These are phyloP conservation scores for Ramichloridium luteum DNA, from an alignment of 2,329 filamentous ascomycete genomes.

Conservation along the genomic window DNA sequence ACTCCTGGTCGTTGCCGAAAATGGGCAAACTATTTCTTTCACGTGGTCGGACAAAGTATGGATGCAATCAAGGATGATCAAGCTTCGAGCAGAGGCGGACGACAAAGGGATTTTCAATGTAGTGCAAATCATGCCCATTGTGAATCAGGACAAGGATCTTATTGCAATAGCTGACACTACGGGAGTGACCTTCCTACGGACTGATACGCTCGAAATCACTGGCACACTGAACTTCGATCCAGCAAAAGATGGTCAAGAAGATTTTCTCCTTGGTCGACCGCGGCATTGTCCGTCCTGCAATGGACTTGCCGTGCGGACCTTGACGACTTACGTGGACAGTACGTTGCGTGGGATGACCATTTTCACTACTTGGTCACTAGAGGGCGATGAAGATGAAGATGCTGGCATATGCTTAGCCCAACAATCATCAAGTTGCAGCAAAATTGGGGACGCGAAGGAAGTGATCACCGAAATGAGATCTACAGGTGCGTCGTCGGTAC, in stretches of 20 bases:
- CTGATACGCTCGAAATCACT: conserved; percentile 10
- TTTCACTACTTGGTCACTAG: conserved; percentile 18
- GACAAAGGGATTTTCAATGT: too few relatives aligned
- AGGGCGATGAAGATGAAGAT: conserved; percentile 15
- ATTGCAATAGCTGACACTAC: conserved; percentile 12
- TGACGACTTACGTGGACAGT: conserved; percentile 50
- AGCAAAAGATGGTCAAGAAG: conserved; percentile 5
- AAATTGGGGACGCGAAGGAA: conserved; percentile 7
- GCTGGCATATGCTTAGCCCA: conserved; percentile 17
- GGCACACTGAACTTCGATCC: conserved; percentile 9
- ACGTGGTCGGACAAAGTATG: conserved; percentile 13
- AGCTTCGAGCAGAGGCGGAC: too few relatives aligned
- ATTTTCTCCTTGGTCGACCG: conserved; percentile 16
- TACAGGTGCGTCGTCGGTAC: conserved; percentile 14
- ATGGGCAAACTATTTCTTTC: conserved; percentile 5
- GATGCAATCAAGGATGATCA: too few relatives aligned
- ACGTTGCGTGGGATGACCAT: conserved; percentile 4
- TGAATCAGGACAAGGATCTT: conserved; percentile 15
- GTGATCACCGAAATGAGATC: conserved; percentile 6
- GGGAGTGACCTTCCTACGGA: conserved; percentile 12
- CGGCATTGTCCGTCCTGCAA: conserved; percentile 40
- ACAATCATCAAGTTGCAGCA: conserved; percentile 7
- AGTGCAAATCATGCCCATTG: too few relatives aligned
- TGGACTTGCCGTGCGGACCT: conserved; percentile 44
- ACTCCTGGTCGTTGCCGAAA: conserved; percentile 8